phyloP scores from a whole-genome alignment of 768 basidiomycete genomes.

The Cystobasidium tubakii region DNA sequence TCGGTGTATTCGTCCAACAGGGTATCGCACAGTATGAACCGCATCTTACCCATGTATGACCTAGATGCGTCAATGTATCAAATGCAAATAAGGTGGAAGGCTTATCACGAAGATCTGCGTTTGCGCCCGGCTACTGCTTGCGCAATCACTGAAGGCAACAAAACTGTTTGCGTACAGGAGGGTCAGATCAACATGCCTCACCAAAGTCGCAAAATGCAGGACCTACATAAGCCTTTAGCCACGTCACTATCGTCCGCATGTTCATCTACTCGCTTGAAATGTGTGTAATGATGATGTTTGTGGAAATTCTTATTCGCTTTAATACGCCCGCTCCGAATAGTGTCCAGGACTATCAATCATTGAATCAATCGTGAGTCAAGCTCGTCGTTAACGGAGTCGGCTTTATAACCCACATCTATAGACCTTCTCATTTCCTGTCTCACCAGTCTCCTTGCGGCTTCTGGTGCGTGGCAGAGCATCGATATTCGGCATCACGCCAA shows the following conservation, averaged over 20 bases:
- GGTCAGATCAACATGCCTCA: background rate
- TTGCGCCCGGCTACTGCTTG: constrained; percentile 3
- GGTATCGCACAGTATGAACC: no score
- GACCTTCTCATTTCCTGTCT: constrained; percentile 20
- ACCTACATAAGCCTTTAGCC: background rate
- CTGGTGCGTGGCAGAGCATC: constrained; percentile 20
- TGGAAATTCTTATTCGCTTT: constrained; percentile 12
- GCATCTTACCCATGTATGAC: no score
- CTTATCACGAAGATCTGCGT: background rate
- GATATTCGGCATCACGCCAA: constrained; percentile 13
- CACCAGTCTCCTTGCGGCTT: background rate
- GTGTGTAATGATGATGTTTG: background rate
- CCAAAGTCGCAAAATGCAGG: background rate
- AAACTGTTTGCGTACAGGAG: background rate
- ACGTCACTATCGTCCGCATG: background rate
- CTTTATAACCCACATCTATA: background rate
- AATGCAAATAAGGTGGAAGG: no score
- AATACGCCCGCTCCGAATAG: background rate
- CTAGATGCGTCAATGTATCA: no score
- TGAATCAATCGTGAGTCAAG: background rate
- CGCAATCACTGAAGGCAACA: background rate
- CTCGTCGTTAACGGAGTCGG: background rate
- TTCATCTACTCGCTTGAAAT: background rate
- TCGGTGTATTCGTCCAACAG: no score
- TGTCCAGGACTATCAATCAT: background rate